Evolutionary conservation across 78 protist genomes (phyloP).

Genomic region (Polysphondylium violaceum): DNA sequence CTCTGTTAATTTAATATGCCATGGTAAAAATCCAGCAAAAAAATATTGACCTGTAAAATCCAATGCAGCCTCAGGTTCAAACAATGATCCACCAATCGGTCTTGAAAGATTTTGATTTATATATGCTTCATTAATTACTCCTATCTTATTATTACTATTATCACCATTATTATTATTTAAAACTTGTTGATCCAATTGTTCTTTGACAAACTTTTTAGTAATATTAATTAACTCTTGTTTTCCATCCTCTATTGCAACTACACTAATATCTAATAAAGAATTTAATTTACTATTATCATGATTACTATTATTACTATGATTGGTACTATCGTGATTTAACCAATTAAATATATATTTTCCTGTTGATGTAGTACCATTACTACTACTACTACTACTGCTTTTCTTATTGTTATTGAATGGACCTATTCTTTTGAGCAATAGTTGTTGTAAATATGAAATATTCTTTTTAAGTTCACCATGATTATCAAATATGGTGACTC

Average conservation of each 20-base stretch:
- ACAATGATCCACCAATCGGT: slow-evolving; percentile 17
- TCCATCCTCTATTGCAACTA: slow-evolving; percentile 54
- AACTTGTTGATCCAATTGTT: not conserved
- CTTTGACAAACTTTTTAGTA: slow-evolving; percentile 36
- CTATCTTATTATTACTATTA: no score
- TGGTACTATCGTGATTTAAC: slow-evolving; percentile 11
- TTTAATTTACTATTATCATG: not conserved
- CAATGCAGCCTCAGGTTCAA: slow-evolving; percentile 63
- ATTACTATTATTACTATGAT: not conserved
- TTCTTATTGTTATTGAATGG: slow-evolving; percentile 8
- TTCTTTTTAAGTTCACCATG: slow-evolving; percentile 44
- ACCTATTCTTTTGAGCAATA: not conserved
- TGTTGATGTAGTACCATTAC: not conserved
- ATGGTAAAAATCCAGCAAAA: slow-evolving; percentile 55
- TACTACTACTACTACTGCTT: slow-evolving; percentile 2
- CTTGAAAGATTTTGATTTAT: slow-evolving; percentile 46
- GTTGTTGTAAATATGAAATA: not conserved
- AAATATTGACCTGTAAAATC: slow-evolving; percentile 39
- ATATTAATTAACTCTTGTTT: slow-evolving; percentile 45
- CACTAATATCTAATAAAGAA: not conserved
- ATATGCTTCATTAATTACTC: slow-evolving; percentile 14
- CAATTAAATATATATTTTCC: slow-evolving; percentile 16
- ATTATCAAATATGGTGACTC: slow-evolving; percentile 50
- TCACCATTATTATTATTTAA: no score
- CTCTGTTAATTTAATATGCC: slow-evolving; percentile 74